Percentiles rank a stretch among this genome's conserved stretches.
phyloP scores from a whole-genome alignment of 768 basidiomycete genomes.

The Boletus sp. region DNA sequence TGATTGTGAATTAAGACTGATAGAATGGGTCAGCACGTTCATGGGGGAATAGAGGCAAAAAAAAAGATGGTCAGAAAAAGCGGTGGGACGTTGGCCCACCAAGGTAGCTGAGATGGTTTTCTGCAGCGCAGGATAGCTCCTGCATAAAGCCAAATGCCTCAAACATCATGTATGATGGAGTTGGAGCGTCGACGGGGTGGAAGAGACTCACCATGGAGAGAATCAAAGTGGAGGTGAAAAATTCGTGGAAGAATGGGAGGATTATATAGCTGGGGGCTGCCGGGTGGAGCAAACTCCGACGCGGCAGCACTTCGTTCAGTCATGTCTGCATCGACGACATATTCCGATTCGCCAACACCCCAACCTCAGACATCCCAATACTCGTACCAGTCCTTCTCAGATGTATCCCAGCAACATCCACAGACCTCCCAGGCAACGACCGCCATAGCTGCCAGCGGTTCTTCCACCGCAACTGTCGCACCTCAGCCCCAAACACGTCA shows the following conservation, averaged over 20 bases:
- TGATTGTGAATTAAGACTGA: constrained; percentile 12
- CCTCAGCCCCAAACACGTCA: constrained; percentile 54
- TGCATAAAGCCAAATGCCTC: constrained; percentile 94
- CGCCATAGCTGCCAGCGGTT: constrained; percentile 13
- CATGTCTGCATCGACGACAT: constrained; percentile 32
- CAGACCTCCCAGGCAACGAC: constrained; percentile 19
- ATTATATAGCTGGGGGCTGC: constrained; percentile 22
- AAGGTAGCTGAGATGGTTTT: constrained; percentile 91
- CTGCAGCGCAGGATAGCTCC: constrained; percentile 67
- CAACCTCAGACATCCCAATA: constrained; percentile 26
- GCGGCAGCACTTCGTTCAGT: constrained; percentile 7
- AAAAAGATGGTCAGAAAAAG: constrained; percentile 39
- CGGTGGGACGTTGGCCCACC: constrained; percentile 46
- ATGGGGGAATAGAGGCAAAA: background rate
- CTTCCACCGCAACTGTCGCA: constrained; percentile 15
- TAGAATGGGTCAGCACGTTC: constrained; percentile 18
- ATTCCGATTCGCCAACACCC: constrained; percentile 32
- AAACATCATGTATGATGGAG: constrained; percentile 64
- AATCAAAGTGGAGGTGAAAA: background rate
- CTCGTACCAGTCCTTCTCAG: constrained; percentile 15
- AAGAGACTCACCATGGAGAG: constrained; percentile 21
- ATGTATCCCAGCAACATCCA: constrained; percentile 21
- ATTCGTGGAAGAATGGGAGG: background rate
- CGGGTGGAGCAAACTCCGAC: constrained; percentile 30
- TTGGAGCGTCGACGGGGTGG: constrained; percentile 29